These are phyloP conservation scores for Gaertneriomyces sp. DNA, from an alignment of 192 early-diverging fungal genomes.

Conservation along the genomic window DNA sequence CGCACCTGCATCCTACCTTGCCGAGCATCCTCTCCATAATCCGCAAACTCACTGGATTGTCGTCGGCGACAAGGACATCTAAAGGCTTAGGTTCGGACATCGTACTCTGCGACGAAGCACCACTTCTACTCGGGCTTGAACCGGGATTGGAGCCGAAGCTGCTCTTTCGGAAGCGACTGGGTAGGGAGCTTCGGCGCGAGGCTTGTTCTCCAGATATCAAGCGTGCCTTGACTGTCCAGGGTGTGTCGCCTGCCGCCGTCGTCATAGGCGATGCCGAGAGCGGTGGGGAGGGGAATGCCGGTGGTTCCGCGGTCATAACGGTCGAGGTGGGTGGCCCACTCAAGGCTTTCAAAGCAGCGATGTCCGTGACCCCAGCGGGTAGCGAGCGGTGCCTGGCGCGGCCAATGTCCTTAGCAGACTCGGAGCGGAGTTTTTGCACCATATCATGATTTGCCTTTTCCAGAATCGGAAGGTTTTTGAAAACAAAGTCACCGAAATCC, in stretches of 20 bases:
- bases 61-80: conserved; percentile 77
- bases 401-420: conserved; percentile 38
- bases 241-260: conserved; percentile 21
- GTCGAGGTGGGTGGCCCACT: background rate
- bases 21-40: conserved; percentile 86
- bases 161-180: conserved; percentile 35
- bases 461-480: conserved; percentile 83
- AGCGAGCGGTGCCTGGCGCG: conserved; percentile 39
- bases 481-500: conserved; percentile 88
- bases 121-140: conserved; percentile 9
- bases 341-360: conserved; percentile 24
- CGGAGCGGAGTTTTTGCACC: conserved; percentile 73
- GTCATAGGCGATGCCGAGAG: background rate
- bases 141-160: conserved; percentile 27
- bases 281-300: conserved; percentile 4
- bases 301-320: background rate
- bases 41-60: conserved; percentile 85
- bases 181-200: conserved; percentile 39
- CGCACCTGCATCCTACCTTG: conserved; percentile 72
- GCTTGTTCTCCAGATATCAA: conserved; percentile 15
- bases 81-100: conserved; percentile 18
- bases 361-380: conserved; percentile 33
- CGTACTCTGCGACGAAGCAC: conserved; percentile 1
- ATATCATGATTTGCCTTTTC: conserved; percentile 89
- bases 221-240: conserved; percentile 10